Conservation (phyloP, 2,329 filamentous ascomycete genomes). For the Biscogniauxia mediterranea region DNA sequence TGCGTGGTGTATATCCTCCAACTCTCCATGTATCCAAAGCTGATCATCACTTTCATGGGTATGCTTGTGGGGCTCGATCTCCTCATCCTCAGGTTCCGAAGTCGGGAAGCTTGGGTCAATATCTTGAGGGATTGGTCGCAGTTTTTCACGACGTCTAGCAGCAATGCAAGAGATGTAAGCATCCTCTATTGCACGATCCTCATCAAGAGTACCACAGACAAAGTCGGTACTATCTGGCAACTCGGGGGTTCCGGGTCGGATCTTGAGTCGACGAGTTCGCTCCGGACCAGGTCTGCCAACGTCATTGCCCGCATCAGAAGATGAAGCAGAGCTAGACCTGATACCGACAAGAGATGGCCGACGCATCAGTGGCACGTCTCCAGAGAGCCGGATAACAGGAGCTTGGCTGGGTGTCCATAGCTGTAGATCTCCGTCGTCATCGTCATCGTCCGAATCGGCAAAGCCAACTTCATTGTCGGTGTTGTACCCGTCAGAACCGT, state of each 20-base stretch:
- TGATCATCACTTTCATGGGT: conserved; percentile 65
- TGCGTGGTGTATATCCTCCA: conserved; percentile 64
- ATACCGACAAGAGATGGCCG: conserved; percentile 42
- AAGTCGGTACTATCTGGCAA: conserved; percentile 97
- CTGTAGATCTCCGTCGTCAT: conserved; percentile 60
- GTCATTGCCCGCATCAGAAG: conserved; percentile 40
- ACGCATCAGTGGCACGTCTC: conserved; percentile 36
- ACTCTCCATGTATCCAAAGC: conserved; percentile 68
- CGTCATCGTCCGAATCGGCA: conserved; percentile 66
- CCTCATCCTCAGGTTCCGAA: conserved; percentile 85
- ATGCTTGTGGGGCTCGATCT: conserved; percentile 65
- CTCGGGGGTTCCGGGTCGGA: conserved; percentile 71
- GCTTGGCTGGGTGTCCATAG: conserved; percentile 53
- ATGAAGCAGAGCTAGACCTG: conserved; percentile 62
- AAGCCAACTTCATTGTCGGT: conserved; percentile 71
- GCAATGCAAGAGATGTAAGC: conserved; percentile 86
- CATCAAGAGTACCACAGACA: conserved; percentile 95
- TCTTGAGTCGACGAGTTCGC: conserved; percentile 46
- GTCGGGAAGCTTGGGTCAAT: conserved; percentile 97
- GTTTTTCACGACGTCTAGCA: conserved; percentile 76
- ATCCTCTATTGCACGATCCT: conserved; percentile 91
- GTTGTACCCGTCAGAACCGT: conserved; percentile 67
- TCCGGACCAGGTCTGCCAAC: conserved; percentile 30
- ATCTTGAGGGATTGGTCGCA: conserved; percentile 85
- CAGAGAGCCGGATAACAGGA: conserved; percentile 37